Evolutionary conservation across 768 basidiomycete genomes (phyloP).

Genomic region (Tricholoma matsutake): DNA sequence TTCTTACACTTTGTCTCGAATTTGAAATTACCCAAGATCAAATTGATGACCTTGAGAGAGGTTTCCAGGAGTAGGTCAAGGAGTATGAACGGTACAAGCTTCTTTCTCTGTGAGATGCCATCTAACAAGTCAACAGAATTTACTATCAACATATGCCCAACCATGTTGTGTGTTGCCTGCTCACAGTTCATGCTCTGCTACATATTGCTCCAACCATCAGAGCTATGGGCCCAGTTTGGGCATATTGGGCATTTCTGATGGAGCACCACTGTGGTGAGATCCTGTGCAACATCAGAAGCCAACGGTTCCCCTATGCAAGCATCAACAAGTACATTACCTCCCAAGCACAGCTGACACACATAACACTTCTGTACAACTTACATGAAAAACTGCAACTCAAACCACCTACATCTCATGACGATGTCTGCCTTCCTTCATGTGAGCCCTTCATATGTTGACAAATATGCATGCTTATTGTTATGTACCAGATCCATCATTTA

Average conservation of each 20-base stretch:
- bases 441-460: too few relatives aligned
- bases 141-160: constrained; percentile 34
- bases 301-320: constrained; percentile 28
- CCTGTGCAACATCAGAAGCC: constrained; percentile 23
- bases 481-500: too few relatives aligned
- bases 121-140: constrained; percentile 15
- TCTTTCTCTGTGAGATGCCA: not conserved
- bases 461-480: too few relatives aligned
- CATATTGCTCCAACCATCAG: not conserved
- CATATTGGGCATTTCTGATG: constrained; percentile 31
- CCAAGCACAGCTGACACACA: constrained; percentile 30
- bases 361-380: constrained; percentile 24
- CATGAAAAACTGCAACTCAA: too few relatives aligned
- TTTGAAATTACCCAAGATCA: constrained; percentile 24
- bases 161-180: too few relatives aligned
- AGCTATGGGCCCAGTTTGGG: too few relatives aligned
- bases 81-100: constrained; percentile 36
- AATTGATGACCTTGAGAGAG: constrained; percentile 12
- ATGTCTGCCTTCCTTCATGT: too few relatives aligned
- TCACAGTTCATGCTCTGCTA: not conserved
- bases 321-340: constrained; percentile 27
- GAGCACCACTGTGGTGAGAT: constrained; percentile 36
- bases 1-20: constrained; percentile 19
- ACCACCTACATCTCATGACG: too few relatives aligned
- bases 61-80: constrained; percentile 34